Conservation (phyloP, 2,329 filamentous ascomycete species). For the Thielaviopsis populi region DNA sequence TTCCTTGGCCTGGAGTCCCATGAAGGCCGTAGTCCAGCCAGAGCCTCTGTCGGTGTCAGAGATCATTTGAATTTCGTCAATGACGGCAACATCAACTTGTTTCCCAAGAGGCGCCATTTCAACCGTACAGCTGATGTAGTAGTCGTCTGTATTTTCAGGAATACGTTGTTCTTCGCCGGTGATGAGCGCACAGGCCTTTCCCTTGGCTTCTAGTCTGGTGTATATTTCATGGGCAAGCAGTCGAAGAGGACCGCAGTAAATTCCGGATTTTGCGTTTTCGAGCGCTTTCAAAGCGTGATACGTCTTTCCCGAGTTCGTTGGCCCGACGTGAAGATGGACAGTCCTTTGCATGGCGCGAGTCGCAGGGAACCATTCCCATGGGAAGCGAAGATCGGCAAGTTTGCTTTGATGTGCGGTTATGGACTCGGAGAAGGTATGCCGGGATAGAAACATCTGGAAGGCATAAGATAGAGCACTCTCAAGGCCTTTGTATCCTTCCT, state of each 20-base stretch:
- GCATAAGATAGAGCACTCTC: constrained; percentile 46
- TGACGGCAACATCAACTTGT: constrained; percentile 72
- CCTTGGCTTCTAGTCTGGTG: constrained; percentile 64
- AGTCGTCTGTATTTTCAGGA: constrained; percentile 40
- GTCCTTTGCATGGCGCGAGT: constrained; percentile 68
- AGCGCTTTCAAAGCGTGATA: constrained; percentile 82
- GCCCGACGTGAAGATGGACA: constrained; percentile 85
- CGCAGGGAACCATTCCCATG: constrained; percentile 80
- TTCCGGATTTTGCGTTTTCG: constrained; percentile 57
- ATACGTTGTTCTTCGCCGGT: constrained; percentile 82
- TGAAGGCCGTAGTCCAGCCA: constrained; percentile 84
- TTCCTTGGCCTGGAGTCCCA: constrained; percentile 77
- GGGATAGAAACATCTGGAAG: constrained; percentile 52
- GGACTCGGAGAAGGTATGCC: constrained; percentile 39
- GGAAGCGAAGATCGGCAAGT: constrained; percentile 72
- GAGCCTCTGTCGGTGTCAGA: constrained; percentile 64
- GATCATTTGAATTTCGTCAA: constrained; percentile 99
- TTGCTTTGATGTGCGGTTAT: constrained; percentile 45
- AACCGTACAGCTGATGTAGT: constrained; percentile 76
- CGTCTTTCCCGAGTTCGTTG: constrained; percentile 96
- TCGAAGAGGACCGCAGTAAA: constrained; percentile 82
- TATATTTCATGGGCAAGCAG: constrained; percentile 92
- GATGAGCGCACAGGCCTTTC: constrained; percentile 60
- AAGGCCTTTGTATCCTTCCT: constrained; percentile 36
- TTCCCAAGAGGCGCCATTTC: constrained; percentile 57